Percentiles rank a stretch among this genome's conserved stretches.
Evolutionary conservation across 2,329 filamentous ascomycete species (phyloP).

Genomic region (Akanthomyces lecanii): DNA sequence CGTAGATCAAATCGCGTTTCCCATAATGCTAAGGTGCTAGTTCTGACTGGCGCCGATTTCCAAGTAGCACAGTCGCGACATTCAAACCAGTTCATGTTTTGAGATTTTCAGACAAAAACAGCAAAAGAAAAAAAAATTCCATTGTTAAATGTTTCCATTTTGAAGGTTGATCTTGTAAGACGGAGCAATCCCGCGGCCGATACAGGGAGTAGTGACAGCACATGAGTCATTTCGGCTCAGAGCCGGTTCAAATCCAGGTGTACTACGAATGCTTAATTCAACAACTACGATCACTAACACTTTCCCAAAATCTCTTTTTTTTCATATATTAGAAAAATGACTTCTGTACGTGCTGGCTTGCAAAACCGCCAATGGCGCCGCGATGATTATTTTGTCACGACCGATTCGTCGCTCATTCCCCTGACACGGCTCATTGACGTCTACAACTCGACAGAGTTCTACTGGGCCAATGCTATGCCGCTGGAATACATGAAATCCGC

Average conservation of each 20-base stretch:
- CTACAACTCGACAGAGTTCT: constrained; percentile 47
- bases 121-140: neutral
- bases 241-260: neutral
- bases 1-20: neutral
- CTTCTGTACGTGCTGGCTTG: neutral
- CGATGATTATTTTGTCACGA: constrained; percentile 51
- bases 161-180: neutral
- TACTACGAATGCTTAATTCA: neutral
- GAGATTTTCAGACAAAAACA: too few species aligned
- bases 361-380: constrained; percentile 17
- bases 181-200: neutral
- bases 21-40: too few species aligned
- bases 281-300: neutral
- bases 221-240: constrained; percentile 14
- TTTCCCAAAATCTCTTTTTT: neutral
- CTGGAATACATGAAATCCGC: constrained; percentile 40
- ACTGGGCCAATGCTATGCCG: constrained; percentile 50
- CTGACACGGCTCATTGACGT: constrained; percentile 44
- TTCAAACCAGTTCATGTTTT: too few species aligned
- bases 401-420: constrained; percentile 47
- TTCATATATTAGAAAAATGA: neutral
- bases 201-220: neutral
- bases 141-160: neutral
- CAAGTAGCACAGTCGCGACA: neutral
- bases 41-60: too few species aligned